These are phyloP conservation scores for Olyra latifolia DNA, from an alignment of 176 grass and related monocot genomes.

Conservation along the genomic window DNA sequence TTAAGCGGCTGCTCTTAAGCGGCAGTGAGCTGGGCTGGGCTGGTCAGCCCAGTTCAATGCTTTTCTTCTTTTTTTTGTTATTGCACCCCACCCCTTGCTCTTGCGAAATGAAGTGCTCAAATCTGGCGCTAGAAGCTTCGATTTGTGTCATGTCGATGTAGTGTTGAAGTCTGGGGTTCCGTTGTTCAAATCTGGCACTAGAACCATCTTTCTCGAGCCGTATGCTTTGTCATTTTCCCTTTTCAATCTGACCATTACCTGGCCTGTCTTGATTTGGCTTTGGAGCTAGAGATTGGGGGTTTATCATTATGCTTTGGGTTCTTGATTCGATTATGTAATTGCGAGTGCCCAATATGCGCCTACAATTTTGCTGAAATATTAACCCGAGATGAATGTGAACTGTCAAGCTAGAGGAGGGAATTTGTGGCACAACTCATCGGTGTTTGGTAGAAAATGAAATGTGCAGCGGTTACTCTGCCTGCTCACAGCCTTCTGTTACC, in stretches of 20 bases:
- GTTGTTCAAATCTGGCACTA: too few relatives aligned
- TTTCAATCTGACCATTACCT: neutral
- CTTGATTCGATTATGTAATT: neutral
- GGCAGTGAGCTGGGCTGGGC: too few relatives aligned
- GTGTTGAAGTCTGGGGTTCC: too few relatives aligned
- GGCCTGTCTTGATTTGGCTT: neutral
- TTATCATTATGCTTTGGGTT: neutral
- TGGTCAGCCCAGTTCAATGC: too few relatives aligned
- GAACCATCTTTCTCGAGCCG: neutral
- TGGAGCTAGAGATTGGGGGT: neutral
- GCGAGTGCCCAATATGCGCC: too few relatives aligned
- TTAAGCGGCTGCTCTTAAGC: too few relatives aligned
- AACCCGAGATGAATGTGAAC: neutral
- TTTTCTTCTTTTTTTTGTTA: too few relatives aligned
- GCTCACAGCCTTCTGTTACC: neutral
- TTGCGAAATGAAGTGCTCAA: neutral
- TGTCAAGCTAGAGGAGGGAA: neutral
- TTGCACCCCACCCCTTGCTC: neutral
- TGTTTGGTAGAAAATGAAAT: neutral
- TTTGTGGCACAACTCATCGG: neutral
- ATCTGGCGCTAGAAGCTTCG: constrained; percentile 7
- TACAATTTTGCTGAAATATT: neutral
- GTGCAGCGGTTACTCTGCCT: neutral
- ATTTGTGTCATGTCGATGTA: neutral
- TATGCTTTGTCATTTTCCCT: neutral